These are phyloP conservation scores for Jacaranda copaia DNA, from an alignment of 257 asterid species.

Conservation along the genomic window DNA sequence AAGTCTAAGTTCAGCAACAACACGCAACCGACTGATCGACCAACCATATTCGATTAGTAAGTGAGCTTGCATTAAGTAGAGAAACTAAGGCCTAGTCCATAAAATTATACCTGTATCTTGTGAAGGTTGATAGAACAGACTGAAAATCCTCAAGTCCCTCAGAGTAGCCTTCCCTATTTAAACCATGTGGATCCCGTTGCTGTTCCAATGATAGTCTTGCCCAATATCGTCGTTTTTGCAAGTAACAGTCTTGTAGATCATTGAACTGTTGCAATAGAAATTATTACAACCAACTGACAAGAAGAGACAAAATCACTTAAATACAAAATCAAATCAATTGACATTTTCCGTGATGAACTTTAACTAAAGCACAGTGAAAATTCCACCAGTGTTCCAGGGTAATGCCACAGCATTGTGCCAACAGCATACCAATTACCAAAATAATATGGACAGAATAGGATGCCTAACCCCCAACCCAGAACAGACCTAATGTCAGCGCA, in stretches of 20 bases:
- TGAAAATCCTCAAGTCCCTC: constrained; percentile 74
- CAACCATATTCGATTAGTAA: constrained; percentile 18
- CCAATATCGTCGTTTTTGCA: constrained; percentile 75
- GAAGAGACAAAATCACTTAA: background rate
- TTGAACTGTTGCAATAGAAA: constrained; percentile 59
- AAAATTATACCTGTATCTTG: constrained; percentile 57
- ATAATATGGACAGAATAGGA: background rate
- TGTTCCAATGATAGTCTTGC: constrained; percentile 52
- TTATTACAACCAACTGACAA: background rate
- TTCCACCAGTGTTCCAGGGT: background rate
- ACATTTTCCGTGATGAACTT: constrained; percentile 27
- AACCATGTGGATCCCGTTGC: constrained; percentile 45
- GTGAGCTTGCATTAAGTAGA: constrained; percentile 8
- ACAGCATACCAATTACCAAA: background rate
- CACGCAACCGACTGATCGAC: constrained; percentile 60
- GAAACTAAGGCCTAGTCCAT: constrained; percentile 9
- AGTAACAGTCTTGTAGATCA: constrained; percentile 84
- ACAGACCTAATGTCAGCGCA: background rate
- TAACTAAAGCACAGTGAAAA: constrained; percentile 2
- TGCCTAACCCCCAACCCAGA: background rate
- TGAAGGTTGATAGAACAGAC: constrained; percentile 57
- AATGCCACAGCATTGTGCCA: background rate
- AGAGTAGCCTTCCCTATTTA: constrained; percentile 61
- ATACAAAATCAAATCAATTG: constrained; percentile 13
- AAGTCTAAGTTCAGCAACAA: constrained; percentile 70